Evolutionary conservation across 495 filamentous ascomycete genomes (phyloP).

Genomic region (Schizothecium vesticola): DNA sequence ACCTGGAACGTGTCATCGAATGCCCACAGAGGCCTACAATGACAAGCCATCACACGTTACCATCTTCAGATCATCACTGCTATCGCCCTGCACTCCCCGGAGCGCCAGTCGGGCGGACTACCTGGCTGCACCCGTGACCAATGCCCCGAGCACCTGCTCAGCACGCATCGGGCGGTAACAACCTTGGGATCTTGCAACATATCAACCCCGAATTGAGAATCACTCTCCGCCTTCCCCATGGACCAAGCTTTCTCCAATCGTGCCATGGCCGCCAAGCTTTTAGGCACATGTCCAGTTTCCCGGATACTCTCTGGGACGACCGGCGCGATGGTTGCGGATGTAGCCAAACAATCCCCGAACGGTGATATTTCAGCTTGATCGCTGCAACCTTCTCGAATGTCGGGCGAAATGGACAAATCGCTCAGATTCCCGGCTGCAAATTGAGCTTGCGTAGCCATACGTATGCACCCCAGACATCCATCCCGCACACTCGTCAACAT

Average conservation of each 20-base stretch:
- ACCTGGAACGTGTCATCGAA: neutral
- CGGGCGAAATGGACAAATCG: neutral
- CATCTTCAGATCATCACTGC: neutral
- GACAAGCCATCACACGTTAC: neutral
- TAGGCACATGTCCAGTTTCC: neutral
- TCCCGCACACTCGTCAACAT: neutral
- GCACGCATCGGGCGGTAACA: neutral
- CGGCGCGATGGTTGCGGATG: neutral
- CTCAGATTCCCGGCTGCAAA: neutral
- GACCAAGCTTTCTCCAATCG: neutral
- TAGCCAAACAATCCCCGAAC: neutral
- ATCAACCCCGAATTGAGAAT: neutral
- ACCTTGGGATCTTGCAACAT: neutral
- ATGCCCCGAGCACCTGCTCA: neutral
- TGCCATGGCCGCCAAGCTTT: neutral
- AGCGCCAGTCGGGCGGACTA: neutral
- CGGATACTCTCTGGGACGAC: neutral
- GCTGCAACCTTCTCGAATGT: neutral
- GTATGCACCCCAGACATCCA: constrained; percentile 2
- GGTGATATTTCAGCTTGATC: constrained; percentile 10
- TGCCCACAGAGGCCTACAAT: neutral
- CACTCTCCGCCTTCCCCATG: neutral
- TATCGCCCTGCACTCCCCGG: neutral
- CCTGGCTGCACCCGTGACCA: neutral
- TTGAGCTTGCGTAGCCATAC: neutral